Base-by-base conservation (phyloP, 805 yeast genomes). In the Cyberlindnera sargentensis region DNA sequence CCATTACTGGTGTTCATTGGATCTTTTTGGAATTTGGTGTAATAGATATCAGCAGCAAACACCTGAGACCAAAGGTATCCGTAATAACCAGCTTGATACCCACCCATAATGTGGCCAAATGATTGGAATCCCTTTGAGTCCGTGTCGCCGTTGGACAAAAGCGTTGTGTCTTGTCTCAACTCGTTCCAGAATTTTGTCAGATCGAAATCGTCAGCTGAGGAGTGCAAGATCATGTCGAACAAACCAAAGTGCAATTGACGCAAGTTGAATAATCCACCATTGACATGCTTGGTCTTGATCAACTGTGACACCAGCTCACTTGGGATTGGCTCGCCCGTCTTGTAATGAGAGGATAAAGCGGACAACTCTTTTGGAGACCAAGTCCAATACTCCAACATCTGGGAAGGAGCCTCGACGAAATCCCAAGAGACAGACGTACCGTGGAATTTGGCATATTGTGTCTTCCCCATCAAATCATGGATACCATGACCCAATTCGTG, bases 401-500 rank as follows among this genome's bases (percentile, higher is more conserved):
- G 95, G 1, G 95, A 86, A 27, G 95, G 96, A 46, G 91, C 86
- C 64, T 87, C 95, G 40, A 87, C 95, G 65, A 87, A 87, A 65
- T 87, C 95, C 74, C 93, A 73, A 37, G 84, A 91, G 34, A 75
- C 69, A 29, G 90, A 81, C 23, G 71, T 68, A 24, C 95, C 95
- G 57, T 78, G 83, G 64, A 85, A 86, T 48, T 82, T 71, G 2
- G 83, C 71, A 51, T 75, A 79, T 45, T 67, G 68, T 27, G 90
- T 82, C 47, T 73, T 68, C 8, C 90, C 85, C 43, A 86, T 71
- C 39, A 85, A 64, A 51, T 79, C 83, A 63, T 87, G 96, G 45
- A 87, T 82, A 44, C 95, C 95, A 57, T 87, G 95, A 26, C 95
- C 95, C 50, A 86, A 71, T 63, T 87, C 95, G 58, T 87, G 95